Conservation (phyloP, 2,329 filamentous ascomycete genomes). For the Penicillium freii region DNA sequence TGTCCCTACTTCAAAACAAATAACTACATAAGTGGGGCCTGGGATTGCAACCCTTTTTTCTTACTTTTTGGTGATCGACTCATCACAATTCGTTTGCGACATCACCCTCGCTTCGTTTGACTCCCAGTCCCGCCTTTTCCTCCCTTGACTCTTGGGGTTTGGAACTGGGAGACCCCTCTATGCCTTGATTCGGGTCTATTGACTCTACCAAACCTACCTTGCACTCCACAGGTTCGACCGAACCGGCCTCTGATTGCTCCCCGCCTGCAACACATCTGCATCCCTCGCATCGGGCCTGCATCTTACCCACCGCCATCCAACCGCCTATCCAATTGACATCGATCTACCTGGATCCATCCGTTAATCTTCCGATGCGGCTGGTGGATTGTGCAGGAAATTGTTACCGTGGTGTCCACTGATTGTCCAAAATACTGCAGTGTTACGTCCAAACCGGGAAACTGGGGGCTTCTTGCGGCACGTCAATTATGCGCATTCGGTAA, state of each 20-base stretch:
- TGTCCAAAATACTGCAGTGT: conserved; percentile 17
- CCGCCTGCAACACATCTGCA: conserved; percentile 12
- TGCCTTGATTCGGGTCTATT: conserved; percentile 6
- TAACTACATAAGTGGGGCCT: conserved; percentile 6
- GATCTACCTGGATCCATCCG: conserved; percentile 5
- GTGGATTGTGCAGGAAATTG: conserved; percentile 11
- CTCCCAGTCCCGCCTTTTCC: neutral
- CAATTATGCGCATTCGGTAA: conserved; percentile 26
- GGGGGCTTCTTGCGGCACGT: conserved; percentile 20
- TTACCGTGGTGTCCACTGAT: conserved; percentile 14
- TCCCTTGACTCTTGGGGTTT: neutral
- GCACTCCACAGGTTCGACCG: conserved; percentile 15
- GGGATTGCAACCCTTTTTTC: neutral
- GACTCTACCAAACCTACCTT: conserved; percentile 8
- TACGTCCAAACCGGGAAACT: conserved; percentile 21
- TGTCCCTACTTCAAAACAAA: conserved; percentile 2
- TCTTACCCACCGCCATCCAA: conserved; percentile 6
- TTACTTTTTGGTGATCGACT: neutral
- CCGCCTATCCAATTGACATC: conserved; percentile 13
- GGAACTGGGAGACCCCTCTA: neutral
- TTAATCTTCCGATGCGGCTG: conserved; percentile 22
- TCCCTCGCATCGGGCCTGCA: conserved; percentile 23
- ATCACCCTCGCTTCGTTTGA: conserved; percentile 11
- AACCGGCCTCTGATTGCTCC: conserved; percentile 14
- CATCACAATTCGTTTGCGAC: conserved; percentile 15